phyloP scores from a whole-genome alignment of 306 rosid genomes.

The Comarum palustre region DNA sequence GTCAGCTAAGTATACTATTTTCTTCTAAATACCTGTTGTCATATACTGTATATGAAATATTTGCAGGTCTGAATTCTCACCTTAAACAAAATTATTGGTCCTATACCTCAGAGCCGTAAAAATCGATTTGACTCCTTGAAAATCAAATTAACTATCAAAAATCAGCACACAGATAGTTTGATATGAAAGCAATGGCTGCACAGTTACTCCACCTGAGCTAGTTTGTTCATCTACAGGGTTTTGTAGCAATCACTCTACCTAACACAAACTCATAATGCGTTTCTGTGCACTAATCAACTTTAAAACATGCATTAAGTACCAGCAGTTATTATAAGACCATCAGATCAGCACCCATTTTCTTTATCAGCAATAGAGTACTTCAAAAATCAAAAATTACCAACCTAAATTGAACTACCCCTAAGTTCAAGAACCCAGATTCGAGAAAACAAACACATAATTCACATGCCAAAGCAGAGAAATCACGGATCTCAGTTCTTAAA shows the following conservation, averaged over 20 bases:
- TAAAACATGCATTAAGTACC: slow-evolving; percentile 2
- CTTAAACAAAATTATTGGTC: background rate
- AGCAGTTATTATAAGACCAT: slow-evolving; percentile 11
- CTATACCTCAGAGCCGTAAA: background rate
- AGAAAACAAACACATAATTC: slow-evolving; percentile 33
- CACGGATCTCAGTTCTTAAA: slow-evolving; percentile 59
- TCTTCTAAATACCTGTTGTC: background rate
- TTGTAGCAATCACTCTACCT: background rate
- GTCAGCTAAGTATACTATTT: background rate
- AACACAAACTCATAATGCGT: background rate
- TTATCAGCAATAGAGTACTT: slow-evolving; percentile 7
- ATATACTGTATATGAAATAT: background rate
- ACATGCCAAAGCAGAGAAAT: slow-evolving; percentile 28
- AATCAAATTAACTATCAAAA: background rate
- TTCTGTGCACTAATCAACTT: slow-evolving; percentile 2
- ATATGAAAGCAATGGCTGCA: slow-evolving; percentile 9
- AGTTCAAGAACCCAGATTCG: slow-evolving; percentile 16
- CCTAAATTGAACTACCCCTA: slow-evolving; percentile 8
- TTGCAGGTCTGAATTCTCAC: background rate
- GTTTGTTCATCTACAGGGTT: background rate
- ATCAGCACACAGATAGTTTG: background rate
- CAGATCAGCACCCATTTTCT: slow-evolving; percentile 19
- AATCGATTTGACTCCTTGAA: background rate
- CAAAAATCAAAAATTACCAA: background rate
- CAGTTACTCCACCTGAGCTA: background rate